A percentile compares a stretch with the other conserved stretches of the same genome.
Evolutionary conservation across 139 green algal genomes (phyloP).

Genomic region (Nannochloris sp.): DNA sequence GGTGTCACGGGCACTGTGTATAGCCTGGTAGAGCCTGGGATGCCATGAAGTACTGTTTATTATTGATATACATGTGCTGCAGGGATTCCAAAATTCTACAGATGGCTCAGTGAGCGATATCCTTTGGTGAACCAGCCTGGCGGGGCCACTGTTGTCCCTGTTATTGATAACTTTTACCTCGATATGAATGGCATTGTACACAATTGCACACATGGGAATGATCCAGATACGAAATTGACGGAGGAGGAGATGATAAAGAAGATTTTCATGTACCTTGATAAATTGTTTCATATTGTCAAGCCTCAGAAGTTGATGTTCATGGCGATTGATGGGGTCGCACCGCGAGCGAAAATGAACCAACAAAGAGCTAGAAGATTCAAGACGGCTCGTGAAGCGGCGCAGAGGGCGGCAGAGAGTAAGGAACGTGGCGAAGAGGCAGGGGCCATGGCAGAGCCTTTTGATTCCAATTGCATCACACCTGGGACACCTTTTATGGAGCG

Average conservation of each 20-base stretch:
- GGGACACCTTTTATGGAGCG: constrained; percentile 69
- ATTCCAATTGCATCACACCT: constrained; percentile 92
- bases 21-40: neutral
- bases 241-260: constrained; percentile 86
- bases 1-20: no score
- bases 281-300: constrained; percentile 79
- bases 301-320: constrained; percentile 86
- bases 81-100: constrained; percentile 96
- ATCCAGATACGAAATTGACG: constrained; percentile 54
- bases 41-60: neutral
- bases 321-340: constrained; percentile 86
- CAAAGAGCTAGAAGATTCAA: constrained; percentile 38
- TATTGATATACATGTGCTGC: constrained; percentile 6
- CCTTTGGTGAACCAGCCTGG: constrained; percentile 83
- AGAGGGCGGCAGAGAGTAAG: constrained; percentile 19
- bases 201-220: constrained; percentile 89
- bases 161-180: constrained; percentile 88
- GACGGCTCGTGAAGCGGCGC: neutral
- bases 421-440: constrained; percentile 28
- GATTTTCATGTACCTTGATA: constrained; percentile 86
- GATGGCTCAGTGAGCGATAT: constrained; percentile 90
- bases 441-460: constrained; percentile 62
- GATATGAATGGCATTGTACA: constrained; percentile 98
- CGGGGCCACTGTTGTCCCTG: constrained; percentile 44
- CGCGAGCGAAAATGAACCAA: constrained; percentile 95